Base-by-base conservation (phyloP, 2,329 filamentous ascomycete genomes). In the Cytospora piceae region DNA sequence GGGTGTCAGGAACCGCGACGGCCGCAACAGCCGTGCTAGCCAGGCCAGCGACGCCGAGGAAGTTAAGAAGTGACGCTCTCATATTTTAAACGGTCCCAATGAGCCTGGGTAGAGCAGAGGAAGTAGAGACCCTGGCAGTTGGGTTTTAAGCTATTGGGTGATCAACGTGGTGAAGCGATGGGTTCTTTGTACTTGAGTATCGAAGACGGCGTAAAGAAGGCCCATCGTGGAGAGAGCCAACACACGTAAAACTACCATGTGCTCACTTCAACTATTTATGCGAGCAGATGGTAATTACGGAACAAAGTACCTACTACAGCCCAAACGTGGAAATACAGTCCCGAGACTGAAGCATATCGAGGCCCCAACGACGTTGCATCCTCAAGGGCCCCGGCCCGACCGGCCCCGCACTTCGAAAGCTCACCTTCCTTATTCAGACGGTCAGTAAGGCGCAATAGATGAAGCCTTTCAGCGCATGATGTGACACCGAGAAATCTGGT, bases 1-100 rank as follows among this genome's bases (percentile, higher is more conserved):
- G 71, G 31, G 71, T 70, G 24, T 39, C 39, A 34, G 60, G 64
- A 32, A 53, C 59, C n/a, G 46, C 46, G 20, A 49, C 11, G n/a
- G 22, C n/a, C 22, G n/a, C 46, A 49, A 49, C 11, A 7, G 12
- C 46, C 22, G 46, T 11, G 9, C 2, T 22, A 8, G n/a, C 46
- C 46, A 49, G 8, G 12, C 46, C 46, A 49, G n/a, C 46, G 22
- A 49, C 46, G n/a, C n/a, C 46, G n/a, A 49, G n/a, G 2, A 49
- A 7, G 46, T 20, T 20, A 8, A 49, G n/a, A 11, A 49, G n/a
- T 49, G 46, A 22, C 11, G 46, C 46, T 24, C 22, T 49, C 46
- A 49, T 49, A n/a, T 24, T 9, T 9, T 24, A 24, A n/a, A 2
- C 24, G 46, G 12, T 24, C n/a, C n/a, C n/a, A 49, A 7, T 12